Percentiles rank a stretch among this genome's conserved stretches.
These are phyloP conservation scores for Komagataella kurtzmanii DNA, from an alignment of 805 yeast species.

Conservation along the genomic window DNA sequence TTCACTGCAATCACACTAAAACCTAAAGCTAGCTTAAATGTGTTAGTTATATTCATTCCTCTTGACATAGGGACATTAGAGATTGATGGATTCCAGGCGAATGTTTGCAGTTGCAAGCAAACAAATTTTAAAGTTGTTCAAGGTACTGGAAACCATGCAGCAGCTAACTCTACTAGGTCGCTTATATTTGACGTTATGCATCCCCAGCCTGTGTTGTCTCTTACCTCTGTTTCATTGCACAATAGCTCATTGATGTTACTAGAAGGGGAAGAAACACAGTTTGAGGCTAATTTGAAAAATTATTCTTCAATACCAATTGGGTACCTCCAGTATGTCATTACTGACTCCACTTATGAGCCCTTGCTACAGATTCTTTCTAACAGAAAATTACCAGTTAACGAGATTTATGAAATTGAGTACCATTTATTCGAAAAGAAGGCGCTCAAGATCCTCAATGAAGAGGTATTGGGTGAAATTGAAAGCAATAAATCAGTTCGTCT, in stretches of 20 bases:
- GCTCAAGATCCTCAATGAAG: conserved; percentile 35
- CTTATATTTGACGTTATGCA: conserved; percentile 22
- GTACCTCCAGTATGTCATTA: conserved; percentile 43
- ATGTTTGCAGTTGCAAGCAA: conserved; percentile 33
- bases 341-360: conserved; percentile 64
- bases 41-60: conserved; percentile 36
- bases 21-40: conserved; percentile 20
- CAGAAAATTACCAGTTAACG: conserved; percentile 39
- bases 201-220: conserved; percentile 48
- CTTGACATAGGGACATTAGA: conserved; percentile 30
- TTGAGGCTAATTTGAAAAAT: conserved; percentile 42
- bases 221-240: conserved; percentile 36
- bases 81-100: conserved; percentile 37
- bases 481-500: conserved; percentile 27
- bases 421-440: conserved; percentile 45
- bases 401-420: conserved; percentile 66
- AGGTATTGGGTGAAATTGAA: conserved; percentile 23
- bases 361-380: conserved; percentile 37
- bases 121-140: conserved; percentile 23
- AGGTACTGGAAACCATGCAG: background rate
- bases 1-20: conserved; percentile 12
- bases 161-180: conserved; percentile 6
- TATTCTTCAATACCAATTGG: conserved; percentile 43
- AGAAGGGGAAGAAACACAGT: conserved; percentile 56
- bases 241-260: conserved; percentile 63